Percentiles rank a stretch among this genome's conserved stretches.
Conservation (phyloP, 2,329 filamentous ascomycete genomes). For the Diaporthe batatas region DNA sequence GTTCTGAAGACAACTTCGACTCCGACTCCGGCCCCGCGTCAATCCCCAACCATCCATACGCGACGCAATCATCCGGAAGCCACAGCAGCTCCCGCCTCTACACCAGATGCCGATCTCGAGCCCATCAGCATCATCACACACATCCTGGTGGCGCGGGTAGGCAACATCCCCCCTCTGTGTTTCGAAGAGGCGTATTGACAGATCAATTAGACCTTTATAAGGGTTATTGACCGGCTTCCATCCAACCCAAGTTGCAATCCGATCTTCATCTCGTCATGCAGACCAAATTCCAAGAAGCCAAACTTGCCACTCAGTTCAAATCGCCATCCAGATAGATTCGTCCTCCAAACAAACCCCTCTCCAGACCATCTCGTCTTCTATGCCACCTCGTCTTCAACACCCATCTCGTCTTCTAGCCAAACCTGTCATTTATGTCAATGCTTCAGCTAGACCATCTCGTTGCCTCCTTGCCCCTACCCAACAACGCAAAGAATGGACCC, state of each 20-base stretch:
- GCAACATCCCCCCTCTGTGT: background rate
- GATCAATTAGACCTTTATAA: background rate
- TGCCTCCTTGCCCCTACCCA: background rate
- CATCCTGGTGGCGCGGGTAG: background rate
- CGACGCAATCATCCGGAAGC: slow-evolving; percentile 4
- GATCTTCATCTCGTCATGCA: slow-evolving; percentile 4
- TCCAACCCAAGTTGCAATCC: background rate
- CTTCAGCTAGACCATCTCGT: too few relatives aligned
- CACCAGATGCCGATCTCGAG: background rate
- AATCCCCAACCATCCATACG: background rate
- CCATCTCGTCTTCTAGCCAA: background rate
- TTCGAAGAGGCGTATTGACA: slow-evolving; percentile 5
- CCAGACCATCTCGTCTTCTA: slow-evolving; percentile 12
- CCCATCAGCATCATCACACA: background rate
- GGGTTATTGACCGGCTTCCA: background rate
- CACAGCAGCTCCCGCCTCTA: slow-evolving; percentile 9
- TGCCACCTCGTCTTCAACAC: background rate
- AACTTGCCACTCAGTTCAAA: slow-evolving; percentile 4
- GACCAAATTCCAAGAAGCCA: background rate
- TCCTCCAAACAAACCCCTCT: background rate
- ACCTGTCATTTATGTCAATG: too few relatives aligned
- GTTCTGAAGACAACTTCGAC: background rate
- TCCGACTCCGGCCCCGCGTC: background rate
- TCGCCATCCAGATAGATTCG: background rate
- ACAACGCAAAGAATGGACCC: too few relatives aligned